Evolutionary conservation across 2,329 filamentous ascomycete species (phyloP), one percentile per base, ranked within the genome.

Genomic region (Hypoxylon sp.): DNA sequence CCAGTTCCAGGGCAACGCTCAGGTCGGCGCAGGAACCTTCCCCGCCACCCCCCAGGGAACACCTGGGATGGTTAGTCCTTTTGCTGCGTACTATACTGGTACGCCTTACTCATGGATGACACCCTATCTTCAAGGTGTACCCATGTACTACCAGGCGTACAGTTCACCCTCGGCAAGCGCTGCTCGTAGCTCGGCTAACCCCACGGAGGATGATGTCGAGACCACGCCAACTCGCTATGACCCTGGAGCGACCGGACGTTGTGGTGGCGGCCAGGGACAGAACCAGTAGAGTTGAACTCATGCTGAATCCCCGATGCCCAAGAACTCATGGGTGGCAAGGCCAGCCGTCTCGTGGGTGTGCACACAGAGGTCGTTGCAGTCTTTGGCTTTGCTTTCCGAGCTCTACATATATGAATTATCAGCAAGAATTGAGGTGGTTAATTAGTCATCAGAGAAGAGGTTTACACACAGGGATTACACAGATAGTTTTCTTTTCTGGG

Each of bases 71-170:
- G 52, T 71, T 17, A 73, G 65, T 15, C 69, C 73, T 0, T 39
- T 68, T 31, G 59, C 19, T 37, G 35, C 65, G 10, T 74, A 72
- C 50, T 75, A 72, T 39, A 1, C 39, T 11, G 58, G 61, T 15
- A 50, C 65, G 2, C 61, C 67, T 1, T 65, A 60, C 19, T 59
- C 67, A 7, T 77, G 76, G 76, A 59, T 68, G 15, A 73, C 75
- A 0, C 76, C 76, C 0, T 78, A 76, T 42, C 62, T 78, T 27
- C 69, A 73, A 24, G 75, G 39, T 42, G 37, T 42, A 77, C 32
- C 73, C 72, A 54, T 55, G 3, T 69, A 62, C 17, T 67, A 62
- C 17, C 46, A 68, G 19, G 17, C 58, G 5, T 69, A 62, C 48
- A n/a, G 57, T 2, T 58, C 67, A 17, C 53, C 65, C 11, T 46